These are phyloP conservation scores for Papiliotrema laurentii DNA, from an alignment of 1,284 basidiomycete genomes.

Conservation along the genomic window DNA sequence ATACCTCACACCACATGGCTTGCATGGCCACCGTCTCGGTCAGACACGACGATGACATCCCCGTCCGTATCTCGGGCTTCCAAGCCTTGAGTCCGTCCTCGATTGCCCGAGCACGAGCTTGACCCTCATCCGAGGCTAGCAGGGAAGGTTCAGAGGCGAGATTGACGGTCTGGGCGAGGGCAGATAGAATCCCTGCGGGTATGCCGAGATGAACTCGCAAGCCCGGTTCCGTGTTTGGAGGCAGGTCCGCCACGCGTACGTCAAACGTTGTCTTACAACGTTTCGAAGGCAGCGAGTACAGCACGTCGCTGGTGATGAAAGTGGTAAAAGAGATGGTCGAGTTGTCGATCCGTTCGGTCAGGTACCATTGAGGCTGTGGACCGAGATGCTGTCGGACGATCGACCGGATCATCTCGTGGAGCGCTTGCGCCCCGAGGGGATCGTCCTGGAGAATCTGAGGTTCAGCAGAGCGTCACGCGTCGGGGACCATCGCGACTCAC, in stretches of 20 bases:
- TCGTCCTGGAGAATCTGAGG: background rate
- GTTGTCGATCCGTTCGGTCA: background rate
- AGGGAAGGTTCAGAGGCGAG: background rate
- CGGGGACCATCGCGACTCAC: background rate
- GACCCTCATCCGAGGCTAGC: background rate
- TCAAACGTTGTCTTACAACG: background rate
- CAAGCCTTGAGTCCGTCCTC: background rate
- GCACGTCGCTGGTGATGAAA: conserved; percentile 1
- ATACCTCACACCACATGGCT: conserved; percentile 2
- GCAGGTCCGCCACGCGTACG: background rate
- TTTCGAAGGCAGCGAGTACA: background rate
- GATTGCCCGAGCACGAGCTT: background rate
- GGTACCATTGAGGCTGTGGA: background rate
- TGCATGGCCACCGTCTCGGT: conserved; percentile 3
- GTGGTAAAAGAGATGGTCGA: background rate
- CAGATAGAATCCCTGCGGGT: background rate
- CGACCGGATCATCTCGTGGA: background rate
- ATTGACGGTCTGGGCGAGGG: background rate
- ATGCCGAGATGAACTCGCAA: background rate
- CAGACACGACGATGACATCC: background rate
- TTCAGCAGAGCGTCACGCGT: background rate
- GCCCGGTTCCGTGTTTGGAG: background rate
- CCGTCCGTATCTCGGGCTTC: conserved; percentile 1
- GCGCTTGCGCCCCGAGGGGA: background rate
- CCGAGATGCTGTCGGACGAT: background rate